Conservation (phyloP, 192 early-diverging fungal species). For the Cetraspora pellucida region DNA sequence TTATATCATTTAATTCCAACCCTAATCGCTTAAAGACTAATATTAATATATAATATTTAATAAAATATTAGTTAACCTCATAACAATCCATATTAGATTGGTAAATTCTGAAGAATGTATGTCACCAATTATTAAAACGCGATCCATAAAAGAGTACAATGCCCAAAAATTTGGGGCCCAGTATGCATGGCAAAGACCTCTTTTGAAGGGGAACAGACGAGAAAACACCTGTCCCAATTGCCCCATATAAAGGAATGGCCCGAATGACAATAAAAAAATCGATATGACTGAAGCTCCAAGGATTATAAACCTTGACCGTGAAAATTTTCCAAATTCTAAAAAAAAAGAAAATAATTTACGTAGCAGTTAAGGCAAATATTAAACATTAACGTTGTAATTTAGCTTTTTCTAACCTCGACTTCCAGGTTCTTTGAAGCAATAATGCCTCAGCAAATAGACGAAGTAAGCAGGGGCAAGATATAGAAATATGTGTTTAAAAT, state of each 20-base stretch:
- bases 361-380: neutral
- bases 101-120: slow-evolving; percentile 35
- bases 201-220: slow-evolving; percentile 93
- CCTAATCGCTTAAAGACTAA: slow-evolving; percentile 43
- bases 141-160: slow-evolving; percentile 81
- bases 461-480: slow-evolving; percentile 93
- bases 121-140: slow-evolving; percentile 63
- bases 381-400: slow-evolving; percentile 7
- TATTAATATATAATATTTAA: neutral
- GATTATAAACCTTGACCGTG: slow-evolving; percentile 49
- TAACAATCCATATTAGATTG: neutral
- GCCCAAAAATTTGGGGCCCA: slow-evolving; percentile 99
- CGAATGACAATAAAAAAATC: slow-evolving; percentile 81
- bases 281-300: slow-evolving; percentile 65
- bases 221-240: slow-evolving; percentile 78
- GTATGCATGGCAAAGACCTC: slow-evolving; percentile 94
- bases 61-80: neutral
- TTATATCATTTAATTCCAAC: slow-evolving; percentile 47
- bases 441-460: slow-evolving; percentile 76
- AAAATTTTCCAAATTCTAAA: slow-evolving; percentile 35
- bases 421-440: slow-evolving; percentile 55
- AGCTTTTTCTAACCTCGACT: neutral
- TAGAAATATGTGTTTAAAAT: slow-evolving; percentile 98
- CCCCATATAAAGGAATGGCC: slow-evolving; percentile 71
- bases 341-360: neutral